These are phyloP conservation scores for Dalbergia cultrata DNA, from an alignment of 306 rosid species.

Conservation along the genomic window DNA sequence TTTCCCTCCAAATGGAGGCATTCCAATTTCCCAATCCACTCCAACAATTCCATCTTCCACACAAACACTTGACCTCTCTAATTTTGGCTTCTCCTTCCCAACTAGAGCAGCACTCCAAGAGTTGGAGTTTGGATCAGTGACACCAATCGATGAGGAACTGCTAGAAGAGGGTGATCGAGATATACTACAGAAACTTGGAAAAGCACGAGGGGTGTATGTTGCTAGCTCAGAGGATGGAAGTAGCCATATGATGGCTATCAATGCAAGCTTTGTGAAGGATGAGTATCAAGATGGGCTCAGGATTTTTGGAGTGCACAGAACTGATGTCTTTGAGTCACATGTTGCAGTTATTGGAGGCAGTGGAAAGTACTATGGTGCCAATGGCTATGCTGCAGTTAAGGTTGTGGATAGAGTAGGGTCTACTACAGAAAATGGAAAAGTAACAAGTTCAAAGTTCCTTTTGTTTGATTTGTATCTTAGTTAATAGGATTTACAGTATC, in stretches of 20 bases:
- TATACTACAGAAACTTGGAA: conserved; percentile 56
- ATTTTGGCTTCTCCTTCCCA: conserved; percentile 69
- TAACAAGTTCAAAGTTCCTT: conserved; percentile 52
- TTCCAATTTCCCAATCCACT: conserved; percentile 60
- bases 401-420: conserved; percentile 53
- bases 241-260: conserved; percentile 77
- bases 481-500: conserved; percentile 24
- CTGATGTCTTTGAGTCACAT: conserved; percentile 71
- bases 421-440: conserved; percentile 42
- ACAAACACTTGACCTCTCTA: conserved; percentile 63
- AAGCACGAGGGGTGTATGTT: conserved; percentile 73
- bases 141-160: conserved; percentile 64
- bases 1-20: conserved; percentile 61
- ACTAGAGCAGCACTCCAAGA: conserved; percentile 68
- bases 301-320: conserved; percentile 69
- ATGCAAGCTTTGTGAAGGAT: conserved; percentile 51
- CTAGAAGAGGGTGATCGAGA: conserved; percentile 37
- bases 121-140: conserved; percentile 63
- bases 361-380: conserved; percentile 76
- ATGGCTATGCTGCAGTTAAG: conserved; percentile 85
- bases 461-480: conserved; percentile 74
- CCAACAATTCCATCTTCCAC: conserved; percentile 49
- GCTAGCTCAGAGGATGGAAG: conserved; percentile 65
- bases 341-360: conserved; percentile 85
- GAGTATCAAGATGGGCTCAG: conserved; percentile 61